These are phyloP conservation scores for Claviceps monticola DNA, from an alignment of 2,329 filamentous ascomycete genomes.

Conservation along the genomic window DNA sequence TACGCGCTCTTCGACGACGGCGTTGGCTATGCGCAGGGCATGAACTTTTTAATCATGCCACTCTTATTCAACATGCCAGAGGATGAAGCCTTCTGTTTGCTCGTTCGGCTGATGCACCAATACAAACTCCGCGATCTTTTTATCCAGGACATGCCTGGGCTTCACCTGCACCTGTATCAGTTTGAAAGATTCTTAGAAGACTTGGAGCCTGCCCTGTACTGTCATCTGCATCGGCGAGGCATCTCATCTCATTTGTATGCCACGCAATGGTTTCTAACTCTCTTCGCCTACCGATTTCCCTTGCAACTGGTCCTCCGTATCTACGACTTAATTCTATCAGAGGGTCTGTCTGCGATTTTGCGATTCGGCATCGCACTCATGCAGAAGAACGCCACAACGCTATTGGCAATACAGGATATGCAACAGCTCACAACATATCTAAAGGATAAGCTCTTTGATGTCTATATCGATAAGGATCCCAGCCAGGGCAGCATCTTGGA, in stretches of 20 bases:
- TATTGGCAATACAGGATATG: conserved; percentile 87
- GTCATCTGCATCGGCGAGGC: conserved; percentile 75
- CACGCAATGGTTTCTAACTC: conserved; percentile 95
- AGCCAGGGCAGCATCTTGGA: conserved; percentile 88
- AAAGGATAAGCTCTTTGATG: conserved; percentile 89
- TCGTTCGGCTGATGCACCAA: conserved; percentile 92
- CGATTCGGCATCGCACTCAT: conserved; percentile 93
- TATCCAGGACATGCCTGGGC: conserved; percentile 86
- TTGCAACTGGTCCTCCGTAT: conserved; percentile 91
- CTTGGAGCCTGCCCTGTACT: conserved; percentile 84
- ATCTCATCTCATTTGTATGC: conserved; percentile 90
- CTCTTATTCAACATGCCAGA: conserved; percentile 96
- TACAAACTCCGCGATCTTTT: conserved; percentile 90
- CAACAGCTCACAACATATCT: conserved; percentile 73
- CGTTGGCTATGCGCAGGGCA: conserved; percentile 94
- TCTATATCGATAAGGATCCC: conserved; percentile 89
- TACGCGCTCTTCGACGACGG: conserved; percentile 91
- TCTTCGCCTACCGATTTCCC: conserved; percentile 97
- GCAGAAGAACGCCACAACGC: conserved; percentile 73
- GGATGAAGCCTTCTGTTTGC: conserved; percentile 86
- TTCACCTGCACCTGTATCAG: conserved; percentile 86
- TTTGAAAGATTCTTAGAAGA: conserved; percentile 93
- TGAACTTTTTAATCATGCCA: conserved; percentile 98
- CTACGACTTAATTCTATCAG: conserved; percentile 87
- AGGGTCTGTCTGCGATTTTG: conserved; percentile 83